Evolutionary conservation across 2,329 filamentous ascomycete species (phyloP).

Genomic region (Penicillium sp.): DNA sequence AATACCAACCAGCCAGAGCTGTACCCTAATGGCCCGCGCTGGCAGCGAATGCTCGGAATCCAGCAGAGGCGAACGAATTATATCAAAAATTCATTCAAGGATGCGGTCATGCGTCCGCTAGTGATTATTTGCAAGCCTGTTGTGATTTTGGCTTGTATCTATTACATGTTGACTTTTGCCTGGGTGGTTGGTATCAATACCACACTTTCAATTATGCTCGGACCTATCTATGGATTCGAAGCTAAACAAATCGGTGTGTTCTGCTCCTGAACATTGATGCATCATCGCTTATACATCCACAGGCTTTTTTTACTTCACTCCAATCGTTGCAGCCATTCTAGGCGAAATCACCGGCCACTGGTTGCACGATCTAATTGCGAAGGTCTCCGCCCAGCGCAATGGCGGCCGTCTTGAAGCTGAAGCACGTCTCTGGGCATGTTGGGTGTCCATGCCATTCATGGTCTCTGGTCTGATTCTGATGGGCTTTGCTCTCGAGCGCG

Average conservation of each 20-base stretch:
- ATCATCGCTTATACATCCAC: not conserved
- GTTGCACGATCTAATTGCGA: slow-evolving; percentile 54
- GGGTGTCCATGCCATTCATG: slow-evolving; percentile 51
- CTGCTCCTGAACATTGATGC: not conserved
- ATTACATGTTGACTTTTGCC: slow-evolving; percentile 43
- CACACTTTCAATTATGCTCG: slow-evolving; percentile 53
- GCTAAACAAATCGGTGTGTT: slow-evolving; percentile 49
- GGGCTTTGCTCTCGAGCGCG: slow-evolving; percentile 51
- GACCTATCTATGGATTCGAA: slow-evolving; percentile 52
- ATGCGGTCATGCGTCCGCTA: slow-evolving; percentile 38
- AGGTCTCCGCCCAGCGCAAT: slow-evolving; percentile 47
- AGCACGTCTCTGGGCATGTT: slow-evolving; percentile 51
- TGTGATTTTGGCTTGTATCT: slow-evolving; percentile 35
- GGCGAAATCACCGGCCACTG: slow-evolving; percentile 57
- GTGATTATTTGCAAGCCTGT: slow-evolving; percentile 40
- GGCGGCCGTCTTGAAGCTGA: slow-evolving; percentile 58
- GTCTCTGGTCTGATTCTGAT: slow-evolving; percentile 51
- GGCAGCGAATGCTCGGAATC: slow-evolving; percentile 36
- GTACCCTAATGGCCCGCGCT: slow-evolving; percentile 28
- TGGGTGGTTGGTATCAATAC: slow-evolving; percentile 55
- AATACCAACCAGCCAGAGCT: slow-evolving; percentile 17
- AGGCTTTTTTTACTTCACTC: slow-evolving; percentile 58
- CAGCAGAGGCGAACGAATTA: slow-evolving; percentile 34
- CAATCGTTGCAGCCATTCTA: slow-evolving; percentile 53
- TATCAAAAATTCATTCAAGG: slow-evolving; percentile 27